Conservation (phyloP, 805 yeast genomes). For the Candida easanensis region DNA sequence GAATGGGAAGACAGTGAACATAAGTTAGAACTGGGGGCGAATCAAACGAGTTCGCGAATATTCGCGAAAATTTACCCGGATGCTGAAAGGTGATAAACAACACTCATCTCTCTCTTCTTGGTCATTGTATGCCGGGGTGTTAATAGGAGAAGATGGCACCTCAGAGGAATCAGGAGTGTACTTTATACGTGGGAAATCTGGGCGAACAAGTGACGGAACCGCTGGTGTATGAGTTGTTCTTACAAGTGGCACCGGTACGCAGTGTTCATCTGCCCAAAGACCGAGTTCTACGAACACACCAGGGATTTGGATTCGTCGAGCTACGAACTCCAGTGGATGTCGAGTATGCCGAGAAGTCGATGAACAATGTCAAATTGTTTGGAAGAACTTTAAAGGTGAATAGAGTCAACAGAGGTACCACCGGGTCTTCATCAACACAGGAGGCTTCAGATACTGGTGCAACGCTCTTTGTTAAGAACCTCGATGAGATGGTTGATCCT, state of each 20-base stretch:
- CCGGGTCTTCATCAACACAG: constrained; percentile 13
- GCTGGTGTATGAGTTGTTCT: constrained; percentile 73
- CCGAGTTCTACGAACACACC: constrained; percentile 63
- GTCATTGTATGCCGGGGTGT: too few relatives aligned
- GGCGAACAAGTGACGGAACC: constrained; percentile 72
- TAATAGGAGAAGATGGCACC: background rate
- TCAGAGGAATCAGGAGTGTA: constrained; percentile 54
- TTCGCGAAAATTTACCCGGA: background rate
- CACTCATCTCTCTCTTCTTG: too few relatives aligned
- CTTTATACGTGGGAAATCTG: constrained; percentile 79
- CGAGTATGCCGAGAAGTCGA: constrained; percentile 59
- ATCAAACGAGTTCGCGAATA: background rate
- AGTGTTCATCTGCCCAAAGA: constrained; percentile 78
- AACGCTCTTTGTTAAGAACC: constrained; percentile 64
- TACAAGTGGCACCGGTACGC: constrained; percentile 80
- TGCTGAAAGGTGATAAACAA: too few relatives aligned
- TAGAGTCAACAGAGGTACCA: constrained; percentile 32
- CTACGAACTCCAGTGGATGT: constrained; percentile 59
- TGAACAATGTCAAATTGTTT: constrained; percentile 59
- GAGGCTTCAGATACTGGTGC: constrained; percentile 50
- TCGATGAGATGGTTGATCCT: constrained; percentile 66
- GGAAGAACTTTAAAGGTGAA: constrained; percentile 61
- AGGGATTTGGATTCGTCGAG: constrained; percentile 88
- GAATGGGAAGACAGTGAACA: too few relatives aligned
- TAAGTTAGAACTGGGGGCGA: too few relatives aligned